Conservation (phyloP, 2,329 filamentous ascomycete genomes). For the Amauroascus verrucosus region DNA sequence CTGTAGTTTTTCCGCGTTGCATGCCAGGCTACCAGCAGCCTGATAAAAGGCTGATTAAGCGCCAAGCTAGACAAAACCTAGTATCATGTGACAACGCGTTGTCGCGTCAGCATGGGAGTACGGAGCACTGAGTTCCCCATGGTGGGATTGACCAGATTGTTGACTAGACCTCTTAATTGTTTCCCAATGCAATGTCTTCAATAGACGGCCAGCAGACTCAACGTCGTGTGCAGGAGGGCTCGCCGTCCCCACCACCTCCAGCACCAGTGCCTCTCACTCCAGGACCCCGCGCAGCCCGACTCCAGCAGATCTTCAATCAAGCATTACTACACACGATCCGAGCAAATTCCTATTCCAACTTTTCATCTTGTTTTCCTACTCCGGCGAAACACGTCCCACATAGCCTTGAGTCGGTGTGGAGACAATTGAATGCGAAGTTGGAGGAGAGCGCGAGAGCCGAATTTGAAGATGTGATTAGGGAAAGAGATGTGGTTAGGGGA, state of each 20-base stretch:
- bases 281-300: constrained; percentile 49
- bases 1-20: too few relatives aligned
- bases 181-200: background rate
- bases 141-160: too few relatives aligned
- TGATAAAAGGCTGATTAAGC: too few relatives aligned
- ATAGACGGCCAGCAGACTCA: background rate
- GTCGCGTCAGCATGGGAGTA: background rate
- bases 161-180: background rate
- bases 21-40: too few relatives aligned
- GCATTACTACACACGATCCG: constrained; percentile 51
- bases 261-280: constrained; percentile 46
- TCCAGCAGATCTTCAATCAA: constrained; percentile 51
- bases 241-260: constrained; percentile 43
- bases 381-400: constrained; percentile 48
- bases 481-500: constrained; percentile 46
- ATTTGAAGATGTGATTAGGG: constrained; percentile 50
- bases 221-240: constrained; percentile 21
- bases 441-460: constrained; percentile 48
- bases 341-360: constrained; percentile 52
- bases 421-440: constrained; percentile 49
- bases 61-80: too few relatives aligned
- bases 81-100: background rate
- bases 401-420: constrained; percentile 47
- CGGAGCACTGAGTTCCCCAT: too few relatives aligned
- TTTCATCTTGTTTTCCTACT: constrained; percentile 54